A percentile compares a stretch with the other conserved stretches of the same genome.
phyloP scores from a whole-genome alignment of 2,329 filamentous ascomycete genomes.

The Colletotrichum acutatum region DNA sequence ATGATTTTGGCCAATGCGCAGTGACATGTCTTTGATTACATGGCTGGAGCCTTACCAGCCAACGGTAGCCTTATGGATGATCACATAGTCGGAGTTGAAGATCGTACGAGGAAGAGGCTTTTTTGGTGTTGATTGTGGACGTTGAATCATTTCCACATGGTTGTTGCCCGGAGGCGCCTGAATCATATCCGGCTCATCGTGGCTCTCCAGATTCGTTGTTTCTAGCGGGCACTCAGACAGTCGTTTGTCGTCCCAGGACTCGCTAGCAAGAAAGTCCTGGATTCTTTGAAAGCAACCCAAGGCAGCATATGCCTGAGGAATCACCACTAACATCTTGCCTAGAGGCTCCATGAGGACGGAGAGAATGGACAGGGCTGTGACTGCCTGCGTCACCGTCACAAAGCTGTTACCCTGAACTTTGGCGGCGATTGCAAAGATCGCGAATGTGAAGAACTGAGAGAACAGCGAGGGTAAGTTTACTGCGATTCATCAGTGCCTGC shows the following conservation, averaged over 20 bases:
- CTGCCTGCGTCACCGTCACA: slow-evolving; percentile 9
- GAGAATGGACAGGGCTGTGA: slow-evolving; percentile 18
- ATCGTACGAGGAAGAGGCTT: slow-evolving; percentile 12
- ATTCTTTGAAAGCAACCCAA: slow-evolving; percentile 40
- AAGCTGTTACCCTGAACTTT: slow-evolving; percentile 27
- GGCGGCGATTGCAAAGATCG: slow-evolving; percentile 21
- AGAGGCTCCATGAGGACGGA: slow-evolving; percentile 18
- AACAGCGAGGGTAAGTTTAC: slow-evolving; percentile 17
- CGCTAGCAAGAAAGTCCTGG: slow-evolving; percentile 38
- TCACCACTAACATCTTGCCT: slow-evolving; percentile 34
- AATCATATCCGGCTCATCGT: slow-evolving; percentile 5
- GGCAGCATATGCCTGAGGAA: slow-evolving; percentile 38
- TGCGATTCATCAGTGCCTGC: slow-evolving; percentile 9
- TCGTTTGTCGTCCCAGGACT: slow-evolving; percentile 22
- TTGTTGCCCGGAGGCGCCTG: background rate
- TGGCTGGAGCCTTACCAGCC: slow-evolving; percentile 9
- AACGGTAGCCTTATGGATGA: slow-evolving; percentile 17
- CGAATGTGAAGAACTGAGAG: slow-evolving; percentile 21
- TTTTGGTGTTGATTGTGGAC: slow-evolving; percentile 13
- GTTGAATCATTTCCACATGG: slow-evolving; percentile 16
- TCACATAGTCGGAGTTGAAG: slow-evolving; percentile 19
- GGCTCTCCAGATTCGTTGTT: slow-evolving; percentile 18
- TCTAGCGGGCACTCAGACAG: slow-evolving; percentile 13
- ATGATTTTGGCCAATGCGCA: slow-evolving; percentile 16
- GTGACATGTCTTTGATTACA: slow-evolving; percentile 20